phyloP scores from a whole-genome alignment of 306 rosid species.

The Bauhinia variegata region DNA sequence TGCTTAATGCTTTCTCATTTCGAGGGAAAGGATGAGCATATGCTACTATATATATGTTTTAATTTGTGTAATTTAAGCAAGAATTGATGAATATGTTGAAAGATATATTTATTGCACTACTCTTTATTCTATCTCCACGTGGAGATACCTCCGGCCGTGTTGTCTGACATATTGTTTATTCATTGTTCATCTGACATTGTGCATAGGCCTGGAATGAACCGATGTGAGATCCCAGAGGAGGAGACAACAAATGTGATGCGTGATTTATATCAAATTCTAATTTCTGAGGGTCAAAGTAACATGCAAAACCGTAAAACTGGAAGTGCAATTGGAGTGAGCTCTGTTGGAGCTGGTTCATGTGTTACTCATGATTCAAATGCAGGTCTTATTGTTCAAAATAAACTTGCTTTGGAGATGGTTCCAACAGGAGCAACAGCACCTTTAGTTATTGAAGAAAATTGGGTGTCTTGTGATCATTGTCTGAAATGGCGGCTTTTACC shows the following conservation, averaged over 20 bases:
- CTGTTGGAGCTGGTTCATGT: constrained; percentile 16
- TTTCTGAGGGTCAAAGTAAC: constrained; percentile 52
- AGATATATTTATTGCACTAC: constrained; percentile 16
- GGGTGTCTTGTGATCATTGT: constrained; percentile 86
- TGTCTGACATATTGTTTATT: constrained; percentile 26
- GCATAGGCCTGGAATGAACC: constrained; percentile 80
- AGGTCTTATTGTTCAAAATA: constrained; percentile 41
- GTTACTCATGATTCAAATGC: constrained; percentile 42
- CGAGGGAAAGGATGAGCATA: constrained; percentile 25
- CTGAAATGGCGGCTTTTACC: constrained; percentile 83
- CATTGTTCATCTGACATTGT: constrained; percentile 38
- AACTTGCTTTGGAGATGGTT: constrained; percentile 38
- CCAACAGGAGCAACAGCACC: constrained; percentile 39
- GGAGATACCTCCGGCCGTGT: constrained; percentile 10
- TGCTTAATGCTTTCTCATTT: constrained; percentile 46
- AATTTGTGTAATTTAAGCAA: constrained; percentile 11
- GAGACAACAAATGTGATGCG: constrained; percentile 64
- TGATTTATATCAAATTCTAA: constrained; percentile 58
- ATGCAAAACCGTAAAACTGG: constrained; percentile 46
- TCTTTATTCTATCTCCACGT: neutral
- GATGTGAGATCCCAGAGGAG: constrained; percentile 68
- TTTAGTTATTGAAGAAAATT: constrained; percentile 53
- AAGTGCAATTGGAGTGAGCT: constrained; percentile 42
- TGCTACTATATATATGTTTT: constrained; percentile 25
- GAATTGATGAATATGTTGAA: constrained; percentile 24